A percentile compares a stretch with the other conserved stretches of the same genome.
These are phyloP conservation scores for Alternaria gansuensis DNA, from an alignment of 2,329 filamentous ascomycete species.

Conservation along the genomic window DNA sequence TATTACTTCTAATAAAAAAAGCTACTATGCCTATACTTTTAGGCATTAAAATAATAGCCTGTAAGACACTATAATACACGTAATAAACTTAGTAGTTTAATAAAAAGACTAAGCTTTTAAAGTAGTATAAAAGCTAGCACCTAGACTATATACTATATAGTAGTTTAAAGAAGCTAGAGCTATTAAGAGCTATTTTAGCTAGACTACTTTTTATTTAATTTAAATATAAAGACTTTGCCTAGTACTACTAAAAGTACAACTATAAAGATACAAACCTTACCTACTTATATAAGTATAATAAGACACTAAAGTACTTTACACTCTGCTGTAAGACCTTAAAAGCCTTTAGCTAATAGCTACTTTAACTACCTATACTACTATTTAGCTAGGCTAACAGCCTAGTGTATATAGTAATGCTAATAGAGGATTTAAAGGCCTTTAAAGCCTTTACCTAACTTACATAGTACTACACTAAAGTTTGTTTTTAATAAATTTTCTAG, in stretches of 20 bases:
- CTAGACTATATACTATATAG: conserved; percentile 4
- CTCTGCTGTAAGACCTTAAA: conserved; percentile 7
- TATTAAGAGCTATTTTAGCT: conserved; percentile 6
- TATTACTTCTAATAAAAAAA: background rate
- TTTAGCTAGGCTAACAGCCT: background rate
- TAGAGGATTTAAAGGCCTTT: conserved; percentile 6
- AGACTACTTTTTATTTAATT: conserved; percentile 9
- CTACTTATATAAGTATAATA: conserved; percentile 5
- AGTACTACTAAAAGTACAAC: conserved; percentile 18
- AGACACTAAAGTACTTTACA: conserved; percentile 1
- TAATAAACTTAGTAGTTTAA: conserved; percentile 1
- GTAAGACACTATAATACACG: background rate
- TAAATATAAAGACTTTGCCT: conserved; percentile 18
- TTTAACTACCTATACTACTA: background rate
- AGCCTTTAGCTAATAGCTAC: conserved; percentile 7
- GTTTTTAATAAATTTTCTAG: background rate
- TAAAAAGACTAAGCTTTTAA: conserved; percentile 10
- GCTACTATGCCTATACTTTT: conserved; percentile 2
- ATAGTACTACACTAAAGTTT: conserved; percentile 16
- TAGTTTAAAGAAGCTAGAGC: conserved; percentile 2
- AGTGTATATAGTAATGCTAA: background rate
- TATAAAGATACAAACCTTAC: conserved; percentile 14
- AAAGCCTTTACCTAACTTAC: conserved; percentile 10
- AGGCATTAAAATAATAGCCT: conserved; percentile 1
- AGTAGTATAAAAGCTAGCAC: conserved; percentile 11